Base-by-base conservation (phyloP, 2,329 filamentous ascomycete species). In the Claviceps sp. region DNA sequence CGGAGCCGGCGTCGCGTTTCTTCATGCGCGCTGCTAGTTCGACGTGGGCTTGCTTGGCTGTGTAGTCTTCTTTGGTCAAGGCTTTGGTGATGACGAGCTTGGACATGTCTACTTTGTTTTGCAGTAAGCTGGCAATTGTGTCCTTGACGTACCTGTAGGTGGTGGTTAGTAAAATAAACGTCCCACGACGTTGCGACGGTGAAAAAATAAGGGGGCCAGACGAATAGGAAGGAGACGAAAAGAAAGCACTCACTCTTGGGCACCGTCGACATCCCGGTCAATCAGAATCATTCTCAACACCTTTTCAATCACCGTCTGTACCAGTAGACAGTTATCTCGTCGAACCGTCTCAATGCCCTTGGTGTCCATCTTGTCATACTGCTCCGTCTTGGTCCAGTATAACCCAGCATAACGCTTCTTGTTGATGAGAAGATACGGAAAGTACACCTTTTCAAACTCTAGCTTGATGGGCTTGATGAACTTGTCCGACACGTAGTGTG, bases 351-450 rank as follows among this genome's bases (percentile, higher is more conserved):
- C 93, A 59, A 98, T 97, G 76, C 93, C 93, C 68, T 98, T 98
- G 55, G 88, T 97, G 69, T 98, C 93, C 94, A 98, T 98, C 75
- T 97, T 98, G 77, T 98, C 94, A 67, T 86, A 93, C 69, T 95
- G 96, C 43, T 91, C 80, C 0, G 91, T 81, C 58, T 86, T 93
- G 5, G 93, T 98, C 90, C 90, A 98, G 71, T 88, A 97, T 37
- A 98, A 71, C n/a, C 93, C 93, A 8, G 93, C 93, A 63, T 98
- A 98, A 57, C 93, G 86, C 75, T 98, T 98, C 76, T 98, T 98
- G 81, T 98, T 98, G 81, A 98, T 98, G 50, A 98, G 77, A 37
- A 98, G 77, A 65, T 98, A 98, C 1, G 93, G 93, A 66, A 86
- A 98, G 70, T 98, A 98, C 1, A 98, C 91, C 70, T 98, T 98